Evolutionary conservation across 257 asterid species (phyloP), one percentile per base, ranked within the genome.

Genomic region (Prunella vulgaris): DNA sequence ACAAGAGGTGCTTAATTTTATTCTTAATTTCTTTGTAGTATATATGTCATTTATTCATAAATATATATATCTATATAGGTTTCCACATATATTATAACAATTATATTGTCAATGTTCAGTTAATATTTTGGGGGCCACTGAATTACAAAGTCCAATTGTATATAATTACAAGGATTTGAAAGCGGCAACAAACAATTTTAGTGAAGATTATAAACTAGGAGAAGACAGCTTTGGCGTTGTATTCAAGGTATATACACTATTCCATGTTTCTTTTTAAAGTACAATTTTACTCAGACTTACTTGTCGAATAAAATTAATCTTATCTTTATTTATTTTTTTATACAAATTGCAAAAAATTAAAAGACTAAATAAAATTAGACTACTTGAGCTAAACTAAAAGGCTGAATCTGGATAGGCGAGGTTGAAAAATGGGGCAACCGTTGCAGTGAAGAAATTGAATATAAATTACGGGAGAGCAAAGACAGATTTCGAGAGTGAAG

Each of bases 151-250:
- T 7, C 96, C 97, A 14, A 84, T 63, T 38, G 58, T 54, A 14
- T 92, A 84, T 77, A 74, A 69, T 14, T 87, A 81, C 79, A 89
- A 81, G 68, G 92, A 87, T 72, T 66, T 92, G 73, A 89, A 80
- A 78, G 54, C 74, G 35, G 93, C 97, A 33, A 89, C 97, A 2
- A 77, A 77, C 49, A 75, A 84, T 75, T 91, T 91, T 67, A 86
- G 84, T 13, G 86, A 85, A 70, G 91, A 85, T 59, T 76, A 78
- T 61, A 92, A 92, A 63, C 86, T 92, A 5, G 97, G 97, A 51
- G 93, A 83, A 78, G 96, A 96, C 4, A 88, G 88, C 48, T 92
- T 87, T 64, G 96, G 98, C 15, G 87, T 72, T 64, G 95, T 92
- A 12, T 92, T 76, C 86, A 92, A 83, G 89, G 97, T 87, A 24